phyloP scores from a whole-genome alignment of 768 basidiomycete genomes.

The Hemileccinum rubropunctum region DNA sequence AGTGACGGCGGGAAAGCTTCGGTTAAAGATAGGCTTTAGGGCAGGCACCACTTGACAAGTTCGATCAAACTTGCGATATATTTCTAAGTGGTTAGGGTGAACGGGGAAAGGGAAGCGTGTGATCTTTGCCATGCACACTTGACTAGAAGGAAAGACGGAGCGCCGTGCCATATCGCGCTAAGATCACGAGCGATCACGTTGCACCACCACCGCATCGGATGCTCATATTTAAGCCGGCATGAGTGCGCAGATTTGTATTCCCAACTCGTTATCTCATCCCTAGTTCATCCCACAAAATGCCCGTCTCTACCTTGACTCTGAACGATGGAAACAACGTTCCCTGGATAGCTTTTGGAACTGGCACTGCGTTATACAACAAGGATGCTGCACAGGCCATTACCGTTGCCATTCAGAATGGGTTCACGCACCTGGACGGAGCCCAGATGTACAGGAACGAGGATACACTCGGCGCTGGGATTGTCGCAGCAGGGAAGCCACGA shows the following conservation, averaged over 20 bases:
- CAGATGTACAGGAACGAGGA: conserved; percentile 59
- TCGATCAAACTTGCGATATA: not conserved
- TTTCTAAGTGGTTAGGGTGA: not conserved
- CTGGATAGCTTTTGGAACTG: conserved; percentile 62
- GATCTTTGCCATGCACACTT: not conserved
- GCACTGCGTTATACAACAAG: conserved; percentile 47
- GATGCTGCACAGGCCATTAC: conserved; percentile 41
- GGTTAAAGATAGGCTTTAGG: conserved; percentile 38
- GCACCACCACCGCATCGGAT: too few species aligned
- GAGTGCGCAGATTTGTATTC: too few species aligned
- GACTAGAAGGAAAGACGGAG: not conserved
- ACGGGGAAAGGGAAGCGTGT: not conserved
- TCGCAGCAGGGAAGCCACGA: conserved; percentile 47
- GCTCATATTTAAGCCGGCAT: too few species aligned
- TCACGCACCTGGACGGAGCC: conserved; percentile 65
- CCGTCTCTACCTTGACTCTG: conserved; percentile 38
- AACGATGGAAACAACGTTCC: conserved; percentile 56
- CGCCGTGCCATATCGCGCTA: not conserved
- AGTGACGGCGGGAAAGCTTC: not conserved
- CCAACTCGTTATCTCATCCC: conserved; percentile 5
- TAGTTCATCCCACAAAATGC: conserved; percentile 16
- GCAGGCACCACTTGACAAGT: conserved; percentile 30
- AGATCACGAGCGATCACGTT: not conserved
- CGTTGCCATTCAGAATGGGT: conserved; percentile 51
- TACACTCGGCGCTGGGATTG: conserved; percentile 49